phyloP scores from a whole-genome alignment of 352 stramenopile species.

The Pythium dissotocum region DNA sequence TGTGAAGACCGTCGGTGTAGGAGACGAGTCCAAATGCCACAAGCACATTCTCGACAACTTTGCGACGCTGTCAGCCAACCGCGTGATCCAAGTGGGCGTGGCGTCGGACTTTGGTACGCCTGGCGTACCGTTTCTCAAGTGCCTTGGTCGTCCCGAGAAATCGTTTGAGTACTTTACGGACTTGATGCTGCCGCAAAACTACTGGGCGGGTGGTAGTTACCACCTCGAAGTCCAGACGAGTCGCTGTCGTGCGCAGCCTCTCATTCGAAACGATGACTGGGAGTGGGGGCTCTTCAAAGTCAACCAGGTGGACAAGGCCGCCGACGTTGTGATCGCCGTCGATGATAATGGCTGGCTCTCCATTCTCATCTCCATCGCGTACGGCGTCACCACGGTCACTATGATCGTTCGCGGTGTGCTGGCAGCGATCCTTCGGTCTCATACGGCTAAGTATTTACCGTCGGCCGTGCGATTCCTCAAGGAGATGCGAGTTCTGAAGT shows the following conservation, averaged over 20 bases:
- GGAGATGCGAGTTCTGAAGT: not conserved
- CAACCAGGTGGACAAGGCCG: conserved; percentile 6
- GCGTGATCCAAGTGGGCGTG: conserved; percentile 29
- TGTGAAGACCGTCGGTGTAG: not conserved
- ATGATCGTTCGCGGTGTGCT: conserved; percentile 25
- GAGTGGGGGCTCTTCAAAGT: conserved; percentile 21
- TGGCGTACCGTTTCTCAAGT: conserved; percentile 35
- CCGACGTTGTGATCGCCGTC: conserved; percentile 19
- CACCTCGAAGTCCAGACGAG: conserved; percentile 35
- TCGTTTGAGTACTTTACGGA: conserved; percentile 35
- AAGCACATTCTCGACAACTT: conserved; percentile 40
- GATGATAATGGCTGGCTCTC: conserved; percentile 16
- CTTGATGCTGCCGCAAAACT: conserved; percentile 31
- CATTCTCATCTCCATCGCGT: conserved; percentile 10
- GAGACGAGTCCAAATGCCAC: conserved; percentile 30
- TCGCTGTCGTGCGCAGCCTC: conserved; percentile 17
- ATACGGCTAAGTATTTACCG: conserved; percentile 16
- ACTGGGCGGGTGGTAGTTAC: conserved; percentile 33
- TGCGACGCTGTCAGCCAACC: conserved; percentile 19
- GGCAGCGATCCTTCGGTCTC: conserved; percentile 7
- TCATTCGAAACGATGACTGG: conserved; percentile 1
- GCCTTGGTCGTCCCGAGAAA: conserved; percentile 18
- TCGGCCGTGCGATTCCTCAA: not conserved
- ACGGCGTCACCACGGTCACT: conserved; percentile 25
- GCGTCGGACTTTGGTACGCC: conserved; percentile 30